Percentiles rank a stretch among this genome's conserved stretches.
phyloP scores from a whole-genome alignment of 2,329 filamentous ascomycete species.

The Talaromyces albobiverticillius region DNA sequence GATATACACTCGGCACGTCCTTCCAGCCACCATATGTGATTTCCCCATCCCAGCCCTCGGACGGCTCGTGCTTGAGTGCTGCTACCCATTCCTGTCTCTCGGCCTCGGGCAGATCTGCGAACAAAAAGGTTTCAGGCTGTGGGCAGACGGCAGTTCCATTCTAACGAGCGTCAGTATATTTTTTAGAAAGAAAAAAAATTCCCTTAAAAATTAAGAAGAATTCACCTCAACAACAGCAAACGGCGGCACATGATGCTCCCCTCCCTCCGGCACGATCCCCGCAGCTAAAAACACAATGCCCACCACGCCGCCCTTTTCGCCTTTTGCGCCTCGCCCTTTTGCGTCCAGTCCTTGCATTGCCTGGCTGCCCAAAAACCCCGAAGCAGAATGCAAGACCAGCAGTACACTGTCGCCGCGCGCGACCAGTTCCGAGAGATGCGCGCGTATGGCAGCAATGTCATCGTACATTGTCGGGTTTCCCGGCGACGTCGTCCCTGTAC shows the following conservation, averaged over 20 bases:
- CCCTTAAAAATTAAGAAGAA: not conserved
- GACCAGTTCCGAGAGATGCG: not conserved
- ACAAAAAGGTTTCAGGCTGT: not conserved
- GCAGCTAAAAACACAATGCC: slow-evolving; percentile 6
- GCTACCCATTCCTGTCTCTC: slow-evolving; percentile 1
- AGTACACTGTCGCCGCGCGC: not conserved
- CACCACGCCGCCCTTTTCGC: not conserved
- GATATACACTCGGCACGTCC: slow-evolving; percentile 10
- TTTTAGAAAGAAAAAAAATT: not conserved
- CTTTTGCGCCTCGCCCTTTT: slow-evolving; percentile 33
- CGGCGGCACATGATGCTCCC: not conserved
- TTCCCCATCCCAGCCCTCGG: slow-evolving; percentile 6
- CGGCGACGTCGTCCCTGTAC: slow-evolving; percentile 5
- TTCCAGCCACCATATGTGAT: slow-evolving; percentile 8
- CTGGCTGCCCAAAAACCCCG: slow-evolving; percentile 73
- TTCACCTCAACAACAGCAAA: slow-evolving; percentile 6
- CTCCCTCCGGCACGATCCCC: not conserved
- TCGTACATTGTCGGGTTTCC: slow-evolving; percentile 6
- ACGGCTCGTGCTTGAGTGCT: not conserved
- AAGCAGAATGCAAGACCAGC: slow-evolving; percentile 28
- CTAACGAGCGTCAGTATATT: not conserved
- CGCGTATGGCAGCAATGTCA: not conserved
- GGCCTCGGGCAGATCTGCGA: not conserved
- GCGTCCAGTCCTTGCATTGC: slow-evolving; percentile 82
- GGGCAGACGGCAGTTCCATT: not conserved